These are phyloP conservation scores for Annulohypoxylon moriforme DNA, from an alignment of 495 filamentous ascomycete species.

Conservation along the genomic window DNA sequence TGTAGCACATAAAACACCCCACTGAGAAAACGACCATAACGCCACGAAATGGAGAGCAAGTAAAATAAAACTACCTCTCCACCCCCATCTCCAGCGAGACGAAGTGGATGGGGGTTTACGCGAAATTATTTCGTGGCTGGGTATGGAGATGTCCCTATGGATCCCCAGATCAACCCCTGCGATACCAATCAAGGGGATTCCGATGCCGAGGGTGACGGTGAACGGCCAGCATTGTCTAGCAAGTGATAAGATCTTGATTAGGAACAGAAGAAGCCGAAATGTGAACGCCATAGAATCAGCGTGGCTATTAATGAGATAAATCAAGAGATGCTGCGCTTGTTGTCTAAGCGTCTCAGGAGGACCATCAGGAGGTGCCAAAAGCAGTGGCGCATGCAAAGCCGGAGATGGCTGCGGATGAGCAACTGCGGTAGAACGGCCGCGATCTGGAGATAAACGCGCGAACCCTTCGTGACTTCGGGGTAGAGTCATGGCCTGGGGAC, in stretches of 20 bases:
- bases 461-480: slow-evolving; percentile 53
- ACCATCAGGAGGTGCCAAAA: slow-evolving; percentile 69
- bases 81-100: slow-evolving; percentile 47
- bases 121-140: slow-evolving; percentile 23
- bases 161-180: slow-evolving; percentile 56
- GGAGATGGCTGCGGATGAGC: slow-evolving; percentile 48
- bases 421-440: slow-evolving; percentile 29
- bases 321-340: slow-evolving; percentile 45
- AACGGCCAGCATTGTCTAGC: slow-evolving; percentile 60
- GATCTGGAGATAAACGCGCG: slow-evolving; percentile 34
- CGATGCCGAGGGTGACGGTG: slow-evolving; percentile 48
- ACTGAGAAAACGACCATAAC: slow-evolving; percentile 51
- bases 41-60: slow-evolving; percentile 53
- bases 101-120: slow-evolving; percentile 21
- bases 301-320: slow-evolving; percentile 30
- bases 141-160: slow-evolving; percentile 15
- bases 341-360: slow-evolving; percentile 53
- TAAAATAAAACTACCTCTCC: slow-evolving; percentile 52
- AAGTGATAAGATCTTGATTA: slow-evolving; percentile 55
- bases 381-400: slow-evolving; percentile 57
- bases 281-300: slow-evolving; percentile 41
- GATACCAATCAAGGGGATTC: slow-evolving; percentile 51
- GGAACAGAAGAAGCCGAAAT: slow-evolving; percentile 51
- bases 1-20: slow-evolving; percentile 53
- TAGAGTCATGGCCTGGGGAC: slow-evolving; percentile 48